phyloP scores from a whole-genome alignment of 768 basidiomycete species.

The Strobilomyces confusus region DNA sequence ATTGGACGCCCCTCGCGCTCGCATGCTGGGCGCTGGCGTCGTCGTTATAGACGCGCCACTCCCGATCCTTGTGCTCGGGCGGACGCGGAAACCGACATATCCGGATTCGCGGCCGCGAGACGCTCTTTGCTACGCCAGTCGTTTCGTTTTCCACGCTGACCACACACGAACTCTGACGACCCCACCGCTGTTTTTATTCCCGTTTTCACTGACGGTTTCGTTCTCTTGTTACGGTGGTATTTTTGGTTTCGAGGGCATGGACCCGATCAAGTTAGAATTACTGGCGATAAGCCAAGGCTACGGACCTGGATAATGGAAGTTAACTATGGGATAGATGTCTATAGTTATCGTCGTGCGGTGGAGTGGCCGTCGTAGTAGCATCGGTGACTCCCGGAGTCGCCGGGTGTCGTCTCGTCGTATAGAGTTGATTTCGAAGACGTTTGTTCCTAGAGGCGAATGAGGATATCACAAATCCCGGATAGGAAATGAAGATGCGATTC shows the following conservation, averaged over 20 bases:
- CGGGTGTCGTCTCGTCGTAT: no score
- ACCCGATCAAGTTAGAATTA: neutral
- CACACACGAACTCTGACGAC: neutral
- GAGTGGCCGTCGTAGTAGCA: no score
- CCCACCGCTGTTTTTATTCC: no score
- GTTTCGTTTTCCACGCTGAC: neutral
- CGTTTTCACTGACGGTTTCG: neutral
- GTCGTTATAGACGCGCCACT: constrained; percentile 7
- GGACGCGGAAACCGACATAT: neutral
- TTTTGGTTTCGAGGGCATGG: neutral
- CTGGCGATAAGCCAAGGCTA: neutral
- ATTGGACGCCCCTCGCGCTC: constrained; percentile 17
- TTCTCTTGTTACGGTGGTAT: neutral
- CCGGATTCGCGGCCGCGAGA: neutral
- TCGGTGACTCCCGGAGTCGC: no score
- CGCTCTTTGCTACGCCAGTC: neutral
- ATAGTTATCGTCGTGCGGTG: neutral
- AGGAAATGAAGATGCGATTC: no score
- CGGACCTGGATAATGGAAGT: neutral
- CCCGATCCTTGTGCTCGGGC: neutral
- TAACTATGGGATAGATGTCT: neutral
- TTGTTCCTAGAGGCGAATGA: no score
- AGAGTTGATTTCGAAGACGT: no score
- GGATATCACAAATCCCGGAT: no score
- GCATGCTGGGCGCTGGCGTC: constrained; percentile 8